Percentiles rank a stretch among this genome's conserved stretches.
Conservation (phyloP, 495 filamentous ascomycete species). For the Hypoxylon fuscum region DNA sequence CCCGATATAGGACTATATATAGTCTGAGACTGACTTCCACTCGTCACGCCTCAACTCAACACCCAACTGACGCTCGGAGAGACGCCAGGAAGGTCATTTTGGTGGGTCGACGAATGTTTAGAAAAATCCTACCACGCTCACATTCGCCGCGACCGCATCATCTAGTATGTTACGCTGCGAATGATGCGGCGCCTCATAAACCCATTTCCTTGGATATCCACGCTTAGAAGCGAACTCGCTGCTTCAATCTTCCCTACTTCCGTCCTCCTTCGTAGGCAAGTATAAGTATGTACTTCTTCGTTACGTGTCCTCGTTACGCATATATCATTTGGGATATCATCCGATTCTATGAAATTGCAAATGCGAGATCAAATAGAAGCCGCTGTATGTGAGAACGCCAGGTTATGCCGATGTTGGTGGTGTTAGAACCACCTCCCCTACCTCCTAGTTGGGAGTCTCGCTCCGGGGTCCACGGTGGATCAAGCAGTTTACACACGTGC, state of each 20-base stretch:
- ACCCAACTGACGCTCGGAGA: constrained; percentile 9
- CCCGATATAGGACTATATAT: constrained; percentile 20
- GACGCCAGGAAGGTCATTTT: constrained; percentile 25
- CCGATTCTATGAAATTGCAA: constrained; percentile 10
- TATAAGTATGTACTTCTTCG: background rate
- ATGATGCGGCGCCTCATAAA: too few relatives aligned
- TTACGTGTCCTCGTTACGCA: background rate
- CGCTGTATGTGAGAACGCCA: background rate
- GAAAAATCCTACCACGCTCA: constrained; percentile 4
- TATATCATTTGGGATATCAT: constrained; percentile 17
- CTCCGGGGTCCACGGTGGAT: constrained; percentile 43
- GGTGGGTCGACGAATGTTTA: constrained; percentile 14
- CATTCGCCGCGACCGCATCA: background rate
- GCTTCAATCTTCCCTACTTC: background rate
- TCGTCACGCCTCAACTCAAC: constrained; percentile 4
- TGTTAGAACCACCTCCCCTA: background rate
- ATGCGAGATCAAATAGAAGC: background rate
- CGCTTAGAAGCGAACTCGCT: too few relatives aligned
- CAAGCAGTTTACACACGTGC: constrained; percentile 60
- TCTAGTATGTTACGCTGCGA: too few relatives aligned
- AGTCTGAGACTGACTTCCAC: constrained; percentile 1
- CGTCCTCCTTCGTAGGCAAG: background rate
- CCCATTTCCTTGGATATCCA: too few relatives aligned
- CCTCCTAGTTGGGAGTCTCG: constrained; percentile 14
- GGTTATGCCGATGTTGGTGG: constrained; percentile 2